Evolutionary conservation across 1,139 yeast species (phyloP), one percentile per base, ranked within the genome.

Genomic region (Magnusiomyces paraingens): DNA sequence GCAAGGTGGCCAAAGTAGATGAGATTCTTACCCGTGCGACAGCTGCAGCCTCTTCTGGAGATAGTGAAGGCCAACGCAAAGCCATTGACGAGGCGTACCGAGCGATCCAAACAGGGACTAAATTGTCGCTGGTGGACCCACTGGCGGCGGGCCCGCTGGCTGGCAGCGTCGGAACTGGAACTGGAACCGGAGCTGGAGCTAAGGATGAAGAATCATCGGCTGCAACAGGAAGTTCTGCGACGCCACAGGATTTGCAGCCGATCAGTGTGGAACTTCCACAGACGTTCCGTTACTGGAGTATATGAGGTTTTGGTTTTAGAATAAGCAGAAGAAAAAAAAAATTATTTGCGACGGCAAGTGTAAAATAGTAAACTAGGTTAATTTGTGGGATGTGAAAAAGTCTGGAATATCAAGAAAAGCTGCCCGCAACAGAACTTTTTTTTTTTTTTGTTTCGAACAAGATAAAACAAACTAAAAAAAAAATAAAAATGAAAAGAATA

Each of bases 271-370:
- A 84, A 60, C 76, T 87, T 12, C 95, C 95, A 3, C 91, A 84
- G 66, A 73, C 83, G 42, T 89, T 87, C 69, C 84, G 89, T 66
- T 86, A 86, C 59, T 89, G 96, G 96, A 86, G 86, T 48, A 83
- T 80, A 45, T 78, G 59, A 26, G 4, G 32, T 26, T 26, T 26
- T 26, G 32, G 32, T 5, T 26, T 26, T 26, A 4, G 8, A 26
- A 26, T 26, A 26, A 26, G 32, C 32, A 62, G 21, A 10, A 20
- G 29, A 22, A 39, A 18, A 39, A 26, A n/a, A n/a, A n/a, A n/a
- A n/a, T n/a, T n/a, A 8, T 26, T 26, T 26, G 32, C 32, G 32
- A 8, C 32, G 4, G 32, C 32, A 26, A 26, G 32, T 26, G 32
- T 26, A 26, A 26, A 26, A 26, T 26, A 26, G 32, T 26, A 8